These are phyloP conservation scores for Picocystis salinarum DNA, from an alignment of 139 green algal species.

Conservation along the genomic window DNA sequence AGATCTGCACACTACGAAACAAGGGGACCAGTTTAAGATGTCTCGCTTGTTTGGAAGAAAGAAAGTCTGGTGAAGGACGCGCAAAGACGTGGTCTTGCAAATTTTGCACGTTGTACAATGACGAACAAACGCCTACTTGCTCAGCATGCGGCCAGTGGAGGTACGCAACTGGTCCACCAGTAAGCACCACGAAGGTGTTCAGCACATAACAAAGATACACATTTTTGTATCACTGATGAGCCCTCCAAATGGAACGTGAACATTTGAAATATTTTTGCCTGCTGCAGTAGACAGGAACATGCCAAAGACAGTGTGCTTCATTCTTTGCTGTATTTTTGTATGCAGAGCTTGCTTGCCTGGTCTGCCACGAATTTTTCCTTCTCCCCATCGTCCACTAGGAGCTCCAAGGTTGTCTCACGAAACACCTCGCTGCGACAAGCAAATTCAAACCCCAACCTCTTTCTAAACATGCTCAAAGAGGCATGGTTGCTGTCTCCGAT, in stretches of 20 bases:
- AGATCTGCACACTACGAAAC: not conserved
- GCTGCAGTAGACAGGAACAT: too few relatives aligned
- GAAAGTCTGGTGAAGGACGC: not conserved
- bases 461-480: slow-evolving; percentile 36
- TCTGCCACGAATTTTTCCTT: too few relatives aligned
- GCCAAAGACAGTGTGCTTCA: too few relatives aligned
- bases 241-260: too few relatives aligned
- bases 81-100: not conserved
- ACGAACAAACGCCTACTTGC: not conserved
- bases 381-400: not conserved
- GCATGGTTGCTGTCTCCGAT: slow-evolving; percentile 40
- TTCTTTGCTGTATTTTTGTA: too few relatives aligned
- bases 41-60: not conserved
- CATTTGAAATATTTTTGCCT: too few relatives aligned
- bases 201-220: too few relatives aligned
- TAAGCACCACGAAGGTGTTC: too few relatives aligned
- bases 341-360: too few relatives aligned
- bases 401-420: slow-evolving; percentile 31
- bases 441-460: slow-evolving; percentile 34
- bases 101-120: slow-evolving; percentile 1
- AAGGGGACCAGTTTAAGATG: not conserved
- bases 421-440: slow-evolving; percentile 31
- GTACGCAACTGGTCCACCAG: not conserved
- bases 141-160: not conserved
- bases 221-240: too few relatives aligned